Evolutionary conservation across 2,329 filamentous ascomycete species (phyloP), one percentile per base, ranked within the genome.

Genomic region (Ilyonectria mors-panacis): DNA sequence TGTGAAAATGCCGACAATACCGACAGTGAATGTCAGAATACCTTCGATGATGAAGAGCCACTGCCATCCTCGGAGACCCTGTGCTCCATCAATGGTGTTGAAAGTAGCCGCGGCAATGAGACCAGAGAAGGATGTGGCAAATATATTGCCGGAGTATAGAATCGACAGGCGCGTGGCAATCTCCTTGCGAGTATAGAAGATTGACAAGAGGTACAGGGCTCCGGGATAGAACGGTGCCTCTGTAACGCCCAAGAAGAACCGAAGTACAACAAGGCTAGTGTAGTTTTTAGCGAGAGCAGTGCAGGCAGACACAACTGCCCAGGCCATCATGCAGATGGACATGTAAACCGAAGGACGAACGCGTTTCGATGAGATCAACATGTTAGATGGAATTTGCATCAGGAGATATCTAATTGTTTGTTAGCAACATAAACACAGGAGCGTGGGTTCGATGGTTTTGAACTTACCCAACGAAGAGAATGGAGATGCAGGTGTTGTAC

Each of bases 141-240:
- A 69, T 50, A 79, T 75, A 50, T 76, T 77, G 6, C 81, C 81
- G 1, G 82, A 78, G 68, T 85, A 85, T 4, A 85, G 76, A 59
- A 84, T 80, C 3, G 82, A 80, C 6, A 84, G 80, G 35, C 82
- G 77, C 7, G 78, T 74, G 12, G 79, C 76, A 42, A 85, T 73
- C 73, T 84, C 81, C 70, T 85, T 84, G 48, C 85, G 80, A 1
- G 85, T 87, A 75, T 88, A 89, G 78, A 85, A 89, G 58, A 85
- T 83, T 1, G 84, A 85, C 4, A 88, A 78, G 37, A 87, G 81
- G 65, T 75, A 77, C 1, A 79, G 70, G 5, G 72, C 78, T 42
- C 79, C 77, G 0, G 76, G 77, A 37, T 78, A 81, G 56, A 81
- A 79, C 0, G 81, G 80, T 0, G 81, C 81, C 64, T 84, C 82